phyloP scores from a whole-genome alignment of 176 grass and related monocot species.

The Rhipidocladum racemiflorum region DNA sequence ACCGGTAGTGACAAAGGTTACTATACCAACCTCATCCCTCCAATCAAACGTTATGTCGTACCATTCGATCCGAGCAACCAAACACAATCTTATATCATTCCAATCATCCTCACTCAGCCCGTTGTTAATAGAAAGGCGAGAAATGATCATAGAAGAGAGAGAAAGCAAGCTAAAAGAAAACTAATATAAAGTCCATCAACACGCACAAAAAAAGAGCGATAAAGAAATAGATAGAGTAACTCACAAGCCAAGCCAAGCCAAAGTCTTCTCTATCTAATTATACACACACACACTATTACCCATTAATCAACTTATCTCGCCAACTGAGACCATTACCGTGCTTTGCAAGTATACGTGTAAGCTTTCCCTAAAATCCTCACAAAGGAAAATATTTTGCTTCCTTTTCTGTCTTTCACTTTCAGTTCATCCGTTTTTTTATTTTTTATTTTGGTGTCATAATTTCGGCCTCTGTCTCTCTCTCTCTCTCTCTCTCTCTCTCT shows the following conservation, averaged over 20 bases:
- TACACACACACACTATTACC: background rate
- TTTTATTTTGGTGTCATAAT: background rate
- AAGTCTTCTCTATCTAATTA: background rate
- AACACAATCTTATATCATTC: too few species aligned
- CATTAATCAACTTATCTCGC: background rate
- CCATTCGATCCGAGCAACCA: too few species aligned
- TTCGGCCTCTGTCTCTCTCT: background rate
- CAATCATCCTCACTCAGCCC: too few species aligned
- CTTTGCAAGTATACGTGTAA: background rate
- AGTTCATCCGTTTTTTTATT: background rate
- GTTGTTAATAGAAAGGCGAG: background rate
- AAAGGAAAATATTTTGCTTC: background rate
- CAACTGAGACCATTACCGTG: background rate
- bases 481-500: background rate
- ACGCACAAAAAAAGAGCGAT: background rate
- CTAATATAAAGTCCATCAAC: background rate
- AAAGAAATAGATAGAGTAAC: constrained; percentile 37
- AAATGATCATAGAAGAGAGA: constrained; percentile 13
- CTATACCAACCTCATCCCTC: too few species aligned
- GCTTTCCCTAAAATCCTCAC: background rate
- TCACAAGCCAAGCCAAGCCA: constrained; percentile 25
- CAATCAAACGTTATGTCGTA: too few species aligned
- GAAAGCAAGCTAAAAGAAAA: background rate
- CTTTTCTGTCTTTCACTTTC: background rate
- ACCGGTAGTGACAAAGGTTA: too few species aligned